These are phyloP conservation scores for Syncephalastrum monosporum DNA, from an alignment of 371 early-diverging fungal genomes.

Conservation along the genomic window DNA sequence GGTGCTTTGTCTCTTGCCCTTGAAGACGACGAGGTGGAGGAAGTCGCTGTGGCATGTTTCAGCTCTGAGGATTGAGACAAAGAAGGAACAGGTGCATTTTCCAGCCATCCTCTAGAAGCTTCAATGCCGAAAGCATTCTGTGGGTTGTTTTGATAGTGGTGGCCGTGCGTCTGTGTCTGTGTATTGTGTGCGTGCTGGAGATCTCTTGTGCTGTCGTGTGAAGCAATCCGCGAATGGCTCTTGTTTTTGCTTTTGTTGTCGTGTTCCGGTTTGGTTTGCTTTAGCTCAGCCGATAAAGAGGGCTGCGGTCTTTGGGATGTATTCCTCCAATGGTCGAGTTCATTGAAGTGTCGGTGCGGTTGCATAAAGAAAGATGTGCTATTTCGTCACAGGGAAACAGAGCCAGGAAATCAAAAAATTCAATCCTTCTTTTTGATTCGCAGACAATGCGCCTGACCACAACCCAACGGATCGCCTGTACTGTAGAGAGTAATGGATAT, in stretches of 20 bases:
- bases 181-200: constrained; percentile 1
- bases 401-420: constrained; percentile 1
- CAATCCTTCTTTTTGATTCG: constrained; percentile 41
- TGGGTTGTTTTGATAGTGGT: constrained; percentile 5
- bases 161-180: background rate
- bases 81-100: constrained; percentile 8
- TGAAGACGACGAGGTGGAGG: background rate
- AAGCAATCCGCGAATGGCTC: background rate
- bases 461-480: no score
- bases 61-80: background rate
- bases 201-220: no score
- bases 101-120: constrained; percentile 20
- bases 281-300: constrained; percentile 2
- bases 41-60: background rate
- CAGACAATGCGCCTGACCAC: no score
- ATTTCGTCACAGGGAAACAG: background rate
- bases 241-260: background rate
- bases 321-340: constrained; percentile 27
- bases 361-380: constrained; percentile 11
- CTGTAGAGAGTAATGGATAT: no score
- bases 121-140: constrained; percentile 9
- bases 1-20: background rate
- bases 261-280: background rate
- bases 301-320: constrained; percentile 18
- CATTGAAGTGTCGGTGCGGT: constrained; percentile 19